Base-by-base conservation (phyloP, 108 stramenopile genomes). In the Cyclotella kingstonii region DNA sequence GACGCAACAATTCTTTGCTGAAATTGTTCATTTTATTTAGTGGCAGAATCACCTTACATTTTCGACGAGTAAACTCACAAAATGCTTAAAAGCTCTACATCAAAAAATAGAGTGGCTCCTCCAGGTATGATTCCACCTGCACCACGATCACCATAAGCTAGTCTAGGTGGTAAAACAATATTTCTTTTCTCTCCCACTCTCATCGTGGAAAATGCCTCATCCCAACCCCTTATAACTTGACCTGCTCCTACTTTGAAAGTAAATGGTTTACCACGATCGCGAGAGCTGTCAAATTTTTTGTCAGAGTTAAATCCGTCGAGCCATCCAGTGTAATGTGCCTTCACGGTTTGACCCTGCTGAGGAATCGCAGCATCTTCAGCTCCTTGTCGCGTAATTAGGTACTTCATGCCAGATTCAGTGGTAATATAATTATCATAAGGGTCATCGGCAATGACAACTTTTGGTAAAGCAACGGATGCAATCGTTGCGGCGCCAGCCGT, bases 321-420 rank as follows among this genome's bases (percentile, higher is more conserved):
- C 86, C 91, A 97, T 27, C 96, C 98, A 1, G 96, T 98, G 81
- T 99, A 99, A 49, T 99, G 98, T 0, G 96, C 90, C 42, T 95
- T 96, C 25, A 99, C 96, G 5, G 72, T 87, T 52, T 86, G 79
- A 0, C 95, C 95, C 10, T 82, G 66, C 9, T 57, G 14, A 0
- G 95, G 95, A 33, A 89, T 64, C 27, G 86, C 86, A n/a, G 95
- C 96, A 14, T 81, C 84, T 21, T 53, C 33, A 9, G 52, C 35
- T 17, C 95, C 96, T 53, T 92, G 93, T 68, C 90, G 84, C 29
- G 71, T 76, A 21, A 96, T 81, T 41, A 76, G 79, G 77, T 94
- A 97, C 73, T 94, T 89, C 56, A 97, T 49, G 6, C 95, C 96
- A 52, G 82, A 87, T 47, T 85, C 91, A 44, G 93, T 91, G 31